A percentile compares a stretch with the other conserved stretches of the same genome.
Conservation (phyloP, 2,329 filamentous ascomycete genomes). For the Ceratocystis eucalypticola region DNA sequence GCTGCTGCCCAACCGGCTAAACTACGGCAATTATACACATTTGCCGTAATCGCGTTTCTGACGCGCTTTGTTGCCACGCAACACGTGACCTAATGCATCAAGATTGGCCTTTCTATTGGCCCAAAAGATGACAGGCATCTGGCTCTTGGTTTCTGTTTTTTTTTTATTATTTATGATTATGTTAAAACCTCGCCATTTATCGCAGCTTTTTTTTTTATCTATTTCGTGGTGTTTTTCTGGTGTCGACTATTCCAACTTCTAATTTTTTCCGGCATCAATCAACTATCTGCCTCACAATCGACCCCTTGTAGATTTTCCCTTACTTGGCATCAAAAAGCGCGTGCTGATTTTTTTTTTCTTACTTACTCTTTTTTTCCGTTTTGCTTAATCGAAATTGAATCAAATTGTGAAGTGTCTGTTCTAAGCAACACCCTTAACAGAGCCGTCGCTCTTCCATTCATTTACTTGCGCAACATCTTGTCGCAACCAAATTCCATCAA, state of each 20-base stretch:
- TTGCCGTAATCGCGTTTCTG: neutral
- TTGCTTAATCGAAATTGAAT: constrained; percentile 7
- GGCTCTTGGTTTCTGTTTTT: neutral
- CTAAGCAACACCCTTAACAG: neutral
- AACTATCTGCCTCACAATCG: neutral
- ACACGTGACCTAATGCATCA: neutral
- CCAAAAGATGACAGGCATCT: neutral
- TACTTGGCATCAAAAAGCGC: neutral
- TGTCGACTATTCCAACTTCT: neutral
- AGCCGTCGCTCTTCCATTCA: neutral
- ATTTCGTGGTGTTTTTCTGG: neutral
- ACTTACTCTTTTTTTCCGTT: neutral
- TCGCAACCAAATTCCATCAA: neutral
- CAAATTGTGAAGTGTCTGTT: neutral
- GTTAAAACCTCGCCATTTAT: neutral
- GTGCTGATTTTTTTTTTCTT: neutral
- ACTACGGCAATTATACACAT: neutral
- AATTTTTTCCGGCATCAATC: neutral
- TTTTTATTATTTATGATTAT: neutral
- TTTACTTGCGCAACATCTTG: constrained; percentile 1
- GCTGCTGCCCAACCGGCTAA: constrained; percentile 4
- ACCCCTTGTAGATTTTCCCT: neutral
- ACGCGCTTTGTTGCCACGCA: neutral
- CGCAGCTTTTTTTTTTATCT: neutral
- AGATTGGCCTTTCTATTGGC: neutral